Base-by-base conservation (phyloP, 2,329 filamentous ascomycete species). In the Talaromyces albobiverticillius region DNA sequence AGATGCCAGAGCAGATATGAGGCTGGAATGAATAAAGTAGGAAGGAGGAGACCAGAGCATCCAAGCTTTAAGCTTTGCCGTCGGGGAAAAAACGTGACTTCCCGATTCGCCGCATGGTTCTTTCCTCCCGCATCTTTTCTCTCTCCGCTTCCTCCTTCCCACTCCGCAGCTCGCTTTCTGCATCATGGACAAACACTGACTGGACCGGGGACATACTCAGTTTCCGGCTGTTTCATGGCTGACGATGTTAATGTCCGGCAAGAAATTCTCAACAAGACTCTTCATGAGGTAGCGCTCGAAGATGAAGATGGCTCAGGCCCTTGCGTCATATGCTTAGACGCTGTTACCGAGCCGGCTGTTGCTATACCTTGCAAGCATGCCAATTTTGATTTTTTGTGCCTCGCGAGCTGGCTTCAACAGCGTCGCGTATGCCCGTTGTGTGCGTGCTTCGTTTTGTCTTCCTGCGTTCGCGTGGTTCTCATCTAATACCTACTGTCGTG, bases 251-350 rank as follows among this genome's bases (percentile, higher is more conserved):
- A 73, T 59, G 55, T 75, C 50, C 71, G 67, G 59, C 72, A 74
- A 55, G 64, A 73, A 61, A 69, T 78, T 23, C 67, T 78, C 42
- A 71, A 75, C 46, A 71, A 68, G 31, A 78, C 76, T 1, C 67
- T 79, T 4, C 58, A 66, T n/a, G 74, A 79, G 64, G 73, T 77
- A 57, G 64, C 62, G n/a, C 57, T 64, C 31, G 67, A 68, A 47
- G 60, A 70, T 41, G 57, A 66, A 22, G 62, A 64, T 46, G 60
- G 68, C 36, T 56, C 68, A 56, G 64, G 80, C 59, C 83, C 80
- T 64, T 96, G 92, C 70, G 90, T 95, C 59, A 94, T 97, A 70
- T 97, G 92, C 70, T 84, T 96, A 57, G 88, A 93, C 54, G 66
- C 75, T 51, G 79, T 96, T 64, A 83, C 84, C 9, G 89, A 94